Base-by-base conservation (phyloP, 2,329 filamentous ascomycete genomes). In the Alternaria angustiovoidea region DNA sequence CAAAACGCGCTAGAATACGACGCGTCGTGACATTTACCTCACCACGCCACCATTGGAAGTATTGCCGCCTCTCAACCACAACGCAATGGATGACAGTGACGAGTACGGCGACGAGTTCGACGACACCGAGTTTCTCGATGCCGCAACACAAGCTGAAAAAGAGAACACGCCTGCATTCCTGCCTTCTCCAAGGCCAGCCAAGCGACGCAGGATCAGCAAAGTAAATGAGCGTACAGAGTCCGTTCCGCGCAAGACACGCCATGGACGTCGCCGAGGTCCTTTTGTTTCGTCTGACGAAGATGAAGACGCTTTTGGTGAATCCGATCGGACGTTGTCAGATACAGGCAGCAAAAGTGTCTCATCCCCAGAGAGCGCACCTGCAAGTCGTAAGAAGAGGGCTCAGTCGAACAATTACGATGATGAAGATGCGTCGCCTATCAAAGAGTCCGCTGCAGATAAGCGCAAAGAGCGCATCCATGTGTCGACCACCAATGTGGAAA, bases 61-160 rank as follows among this genome's bases (percentile, higher is more conserved):
- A 59, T 30, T 26, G 59, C 47, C 41, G 59, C 53, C 63, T 60
- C 57, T 56, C 65, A 44, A 54, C 60, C 56, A 56, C 48, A 43
- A 59, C 53, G 49, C 62, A 28, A 71, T 69, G 66, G 68, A 67
- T 32, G 73, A 75, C 39, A 75, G 71, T 61, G 87, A 90, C 41
- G 87, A 89, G 46, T 90, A 87, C 70, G 87, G 87, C 59, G 87
- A 88, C 63, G 71, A 88, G 63, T 84, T 90, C 53, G 84, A 86
- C 53, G 89, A 91, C 62, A 89, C 89, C 69, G 89, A 90, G 65
- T 79, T 91, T 59, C 81, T 91, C 44, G 80, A 84, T 36, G 88
- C 85, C 7, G 82, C 88, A 22, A 87, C 85, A 38, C 85, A 88
- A 63, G 77, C 78, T 5, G 78, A 79, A 67, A 69, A 69, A 28